Conservation (phyloP, 2,329 filamentous ascomycete species). For the Raffaelea deltoideospora region DNA sequence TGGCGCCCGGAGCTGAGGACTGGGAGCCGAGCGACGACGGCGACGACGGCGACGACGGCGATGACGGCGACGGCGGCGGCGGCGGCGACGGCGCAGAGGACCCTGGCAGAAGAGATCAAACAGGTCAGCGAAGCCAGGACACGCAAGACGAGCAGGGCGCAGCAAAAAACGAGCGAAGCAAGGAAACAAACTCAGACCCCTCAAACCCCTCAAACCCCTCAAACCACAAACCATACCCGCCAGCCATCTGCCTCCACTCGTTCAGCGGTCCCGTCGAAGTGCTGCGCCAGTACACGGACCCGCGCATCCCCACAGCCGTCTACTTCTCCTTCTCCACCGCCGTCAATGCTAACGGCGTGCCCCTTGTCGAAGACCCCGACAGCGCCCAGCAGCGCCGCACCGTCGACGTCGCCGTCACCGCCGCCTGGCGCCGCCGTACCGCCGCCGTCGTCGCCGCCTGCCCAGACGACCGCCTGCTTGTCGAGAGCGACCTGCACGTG, state of each 20-base stretch:
- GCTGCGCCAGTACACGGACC: constrained; percentile 63
- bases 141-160: fast-evolving
- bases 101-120: constrained; percentile 2
- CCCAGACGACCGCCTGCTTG: constrained; percentile 63
- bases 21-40: constrained; percentile 13
- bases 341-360: no score
- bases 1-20: constrained; percentile 24
- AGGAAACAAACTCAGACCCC: background rate
- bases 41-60: background rate
- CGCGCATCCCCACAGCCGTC: constrained; percentile 56
- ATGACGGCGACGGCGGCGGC: background rate
- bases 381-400: no score
- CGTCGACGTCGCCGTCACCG: constrained; percentile 46
- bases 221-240: constrained; percentile 55
- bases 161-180: background rate
- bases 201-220: no score
- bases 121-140: no score
- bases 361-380: no score
- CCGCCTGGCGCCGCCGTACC: constrained; percentile 30
- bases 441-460: constrained; percentile 54
- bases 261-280: constrained; percentile 68
- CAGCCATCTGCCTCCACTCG: constrained; percentile 83
- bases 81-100: background rate
- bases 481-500: constrained; percentile 81
- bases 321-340: constrained; percentile 80